Base-by-base conservation (phyloP, 306 rosid species). In the Medicago ruthenica region DNA sequence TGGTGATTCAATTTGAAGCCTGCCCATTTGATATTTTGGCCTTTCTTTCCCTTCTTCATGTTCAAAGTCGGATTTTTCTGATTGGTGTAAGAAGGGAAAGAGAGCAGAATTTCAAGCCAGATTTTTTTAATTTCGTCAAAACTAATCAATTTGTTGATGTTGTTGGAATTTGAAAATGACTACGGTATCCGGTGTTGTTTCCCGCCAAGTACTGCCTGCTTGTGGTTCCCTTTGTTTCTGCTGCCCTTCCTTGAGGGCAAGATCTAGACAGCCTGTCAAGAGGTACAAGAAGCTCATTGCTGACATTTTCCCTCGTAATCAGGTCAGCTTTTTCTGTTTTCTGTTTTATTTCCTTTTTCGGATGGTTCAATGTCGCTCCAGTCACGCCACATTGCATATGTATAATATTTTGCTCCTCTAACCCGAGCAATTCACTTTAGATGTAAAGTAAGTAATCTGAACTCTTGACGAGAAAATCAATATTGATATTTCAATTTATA, bases 241-340 rank as follows among this genome's bases (percentile, higher is more conserved):
- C 74, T 96, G 97, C 83, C 99, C 99, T 9, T 82, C 86, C 20
- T n/a, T 96, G 85, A 84, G 97, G 81, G 82, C 97, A 63, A 85
- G 99, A 89, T 96, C 99, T 27, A 87, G 98, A 72, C 99, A 96
- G 84, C 99, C 99, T 27, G 97, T 96, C 47, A 96, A 96, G 93
- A 89, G 99, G 85, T 96, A 96, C 93, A 96, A 96, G 97, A 96
- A 91, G 89, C 92, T 96, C 82, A 89, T 96, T 37, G 89, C 98
- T 57, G 98, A 92, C 7, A 90, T 90, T 83, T 92, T 96, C 47
- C 99, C 99, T 72, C 97, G 92, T 15, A 85, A 88, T 66, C 90
- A 80, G 99, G 99, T 95, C 0, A 13, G 88, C 62, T 1, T 21
- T 21, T 67, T 67, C 72, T 65, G 39, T 47, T 61, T 80, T 72